Conservation (phyloP, 495 filamentous ascomycete species). For the Xylaria cubensis region DNA sequence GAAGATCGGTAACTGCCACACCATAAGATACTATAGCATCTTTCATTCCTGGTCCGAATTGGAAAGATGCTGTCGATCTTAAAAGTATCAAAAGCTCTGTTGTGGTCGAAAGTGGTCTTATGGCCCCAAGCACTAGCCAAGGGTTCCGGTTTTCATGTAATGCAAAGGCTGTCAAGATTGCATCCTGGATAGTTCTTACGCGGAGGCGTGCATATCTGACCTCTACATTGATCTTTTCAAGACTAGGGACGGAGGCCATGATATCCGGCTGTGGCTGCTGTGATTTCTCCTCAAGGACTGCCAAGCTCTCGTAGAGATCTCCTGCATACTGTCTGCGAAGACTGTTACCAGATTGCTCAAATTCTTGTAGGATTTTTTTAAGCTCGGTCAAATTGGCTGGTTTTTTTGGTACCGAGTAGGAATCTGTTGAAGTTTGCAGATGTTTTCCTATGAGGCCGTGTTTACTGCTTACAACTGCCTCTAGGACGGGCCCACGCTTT, state of each 20-base stretch:
- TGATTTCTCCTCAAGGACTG: slow-evolving; percentile 34
- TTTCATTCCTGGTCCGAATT: slow-evolving; percentile 53
- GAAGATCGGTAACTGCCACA: slow-evolving; percentile 50
- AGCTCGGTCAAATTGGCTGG: slow-evolving; percentile 39
- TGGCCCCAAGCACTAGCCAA: slow-evolving; percentile 56
- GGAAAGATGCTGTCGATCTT: slow-evolving; percentile 42
- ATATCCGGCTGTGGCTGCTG: slow-evolving; percentile 5
- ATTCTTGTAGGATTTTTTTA: slow-evolving; percentile 38
- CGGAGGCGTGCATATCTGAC: slow-evolving; percentile 31
- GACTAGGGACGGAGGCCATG: slow-evolving; percentile 8
- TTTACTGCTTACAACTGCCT: too few species aligned
- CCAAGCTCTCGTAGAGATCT: slow-evolving; percentile 49
- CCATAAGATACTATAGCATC: slow-evolving; percentile 52
- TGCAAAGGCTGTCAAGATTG: slow-evolving; percentile 28
- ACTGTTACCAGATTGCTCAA: slow-evolving; percentile 38
- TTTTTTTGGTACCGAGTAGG: neutral
- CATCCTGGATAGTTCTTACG: slow-evolving; percentile 26
- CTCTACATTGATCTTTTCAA: slow-evolving; percentile 32
- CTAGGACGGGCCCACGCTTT: neutral
- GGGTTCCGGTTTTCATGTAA: slow-evolving; percentile 38
- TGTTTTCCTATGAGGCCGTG: neutral
- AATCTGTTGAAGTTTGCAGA: neutral
- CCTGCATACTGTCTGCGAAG: slow-evolving; percentile 47
- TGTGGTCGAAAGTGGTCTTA: slow-evolving; percentile 62
- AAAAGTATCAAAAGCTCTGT: slow-evolving; percentile 60